A percentile compares a stretch with the other conserved stretches of the same genome.
Evolutionary conservation across 2,329 filamentous ascomycete genomes (phyloP).

Genomic region (Aspergillus sp.): DNA sequence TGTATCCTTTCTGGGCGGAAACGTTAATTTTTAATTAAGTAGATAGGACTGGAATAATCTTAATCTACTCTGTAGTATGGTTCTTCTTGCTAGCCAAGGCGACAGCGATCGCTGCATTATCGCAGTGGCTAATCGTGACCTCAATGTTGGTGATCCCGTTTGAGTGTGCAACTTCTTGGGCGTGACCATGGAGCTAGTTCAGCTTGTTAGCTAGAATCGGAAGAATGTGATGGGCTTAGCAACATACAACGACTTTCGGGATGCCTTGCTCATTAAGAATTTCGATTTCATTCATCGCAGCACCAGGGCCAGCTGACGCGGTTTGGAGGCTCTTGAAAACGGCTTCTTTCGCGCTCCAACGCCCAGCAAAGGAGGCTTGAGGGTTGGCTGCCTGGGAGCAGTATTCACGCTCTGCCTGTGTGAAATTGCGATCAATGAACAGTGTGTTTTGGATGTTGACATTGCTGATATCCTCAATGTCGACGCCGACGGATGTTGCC

Average conservation of each 20-base stretch:
- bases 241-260: constrained; percentile 14
- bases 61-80: not conserved
- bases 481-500: constrained; percentile 13
- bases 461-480: constrained; percentile 70
- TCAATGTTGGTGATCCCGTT: constrained; percentile 10
- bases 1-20: not conserved
- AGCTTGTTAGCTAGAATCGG: not conserved
- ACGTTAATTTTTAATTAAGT: not conserved
- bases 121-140: constrained; percentile 14
- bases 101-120: constrained; percentile 9
- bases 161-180: constrained; percentile 7
- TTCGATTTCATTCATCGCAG: constrained; percentile 19
- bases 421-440: constrained; percentile 95
- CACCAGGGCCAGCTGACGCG: constrained; percentile 8
- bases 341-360: constrained; percentile 90
- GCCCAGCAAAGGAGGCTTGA: constrained; percentile 76
- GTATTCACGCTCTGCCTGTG: constrained; percentile 76
- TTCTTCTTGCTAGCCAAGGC: constrained; percentile 5
- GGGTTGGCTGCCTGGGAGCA: constrained; percentile 76
- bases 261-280: constrained; percentile 12
- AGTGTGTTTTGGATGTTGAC: constrained; percentile 91
- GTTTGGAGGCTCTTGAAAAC: constrained; percentile 21
- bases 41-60: not conserved
- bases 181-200: constrained; percentile 13
- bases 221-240: not conserved